Evolutionary conservation across 495 filamentous ascomycete genomes (phyloP), one percentile per base, ranked within the genome.

Genomic region (Podospora anserina): DNA sequence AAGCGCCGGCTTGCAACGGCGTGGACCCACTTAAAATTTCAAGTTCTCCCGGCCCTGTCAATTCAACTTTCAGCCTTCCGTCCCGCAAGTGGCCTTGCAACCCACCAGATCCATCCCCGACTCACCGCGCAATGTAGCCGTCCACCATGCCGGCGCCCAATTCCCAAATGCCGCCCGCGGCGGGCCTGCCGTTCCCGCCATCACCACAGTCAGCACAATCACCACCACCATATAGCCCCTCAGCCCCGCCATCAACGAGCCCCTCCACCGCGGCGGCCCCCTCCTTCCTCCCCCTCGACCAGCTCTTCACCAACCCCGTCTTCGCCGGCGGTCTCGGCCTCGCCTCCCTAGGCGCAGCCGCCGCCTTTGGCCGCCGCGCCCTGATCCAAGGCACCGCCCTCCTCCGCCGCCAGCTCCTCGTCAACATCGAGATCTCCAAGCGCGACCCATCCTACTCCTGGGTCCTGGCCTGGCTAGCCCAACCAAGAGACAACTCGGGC

Each of bases 401-500:
- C 65, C 78, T 97, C 64, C 90, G 91, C 55, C 88, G 90, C 59
- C 91, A 94, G 63, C 88, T 99, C 82, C 89, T 99, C 9, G 92
- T 98, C 64, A 91, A 97, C 74, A 86, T 98, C 71, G 96, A 98
- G 77, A 97, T 99, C 76, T 93, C 89, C 74, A 91, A 91, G 74
- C 91, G 92, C 73, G 95, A 98, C 77, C 89, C 93, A 62, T 92
- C 94, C 15, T 99, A 98, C 78, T 88, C 87, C 65, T 98, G 95
- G 94, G 88, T 98, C 49, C 85, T 99, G 4, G 87, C 92, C 55
- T 99, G 96, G 94, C 91, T 99, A 81, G 91, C 93, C 18, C 82
- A 90, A 32, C 94, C 93, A 66, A 92, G 94, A 67, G 82, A 74
- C 63, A 79, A 78, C 72, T 75, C 64, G 2, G 81, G 84, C 28